Conservation (phyloP, 345 rosid genomes). For the Citrus cavaleriei region DNA sequence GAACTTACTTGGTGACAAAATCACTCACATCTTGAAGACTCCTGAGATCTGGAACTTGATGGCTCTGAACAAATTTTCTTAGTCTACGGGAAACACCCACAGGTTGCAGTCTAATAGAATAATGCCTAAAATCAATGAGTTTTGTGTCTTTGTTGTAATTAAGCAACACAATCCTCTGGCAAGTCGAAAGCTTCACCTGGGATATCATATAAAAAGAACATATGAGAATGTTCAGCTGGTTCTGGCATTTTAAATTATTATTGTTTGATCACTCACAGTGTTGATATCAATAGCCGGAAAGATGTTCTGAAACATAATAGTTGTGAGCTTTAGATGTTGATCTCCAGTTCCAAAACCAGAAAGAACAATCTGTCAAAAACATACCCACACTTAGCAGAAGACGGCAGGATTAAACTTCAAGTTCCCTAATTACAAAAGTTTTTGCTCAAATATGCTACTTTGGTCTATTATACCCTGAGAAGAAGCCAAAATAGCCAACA, state of each 20-base stretch:
- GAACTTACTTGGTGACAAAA: slow-evolving; percentile 77
- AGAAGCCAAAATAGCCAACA: background rate
- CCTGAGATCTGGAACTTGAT: slow-evolving; percentile 89
- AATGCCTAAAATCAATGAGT: slow-evolving; percentile 86
- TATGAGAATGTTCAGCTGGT: slow-evolving; percentile 8
- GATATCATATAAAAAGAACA: slow-evolving; percentile 24
- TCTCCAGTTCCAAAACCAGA: slow-evolving; percentile 89
- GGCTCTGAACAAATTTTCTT: slow-evolving; percentile 89
- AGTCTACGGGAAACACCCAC: slow-evolving; percentile 89
- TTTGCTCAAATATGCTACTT: background rate
- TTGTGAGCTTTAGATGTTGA: slow-evolving; percentile 78
- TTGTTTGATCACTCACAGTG: slow-evolving; percentile 52
- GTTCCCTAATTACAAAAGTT: background rate
- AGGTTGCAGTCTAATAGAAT: slow-evolving; percentile 90
- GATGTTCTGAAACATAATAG: slow-evolving; percentile 93
- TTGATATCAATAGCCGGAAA: slow-evolving; percentile 90
- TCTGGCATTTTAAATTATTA: background rate
- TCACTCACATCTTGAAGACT: slow-evolving; percentile 90
- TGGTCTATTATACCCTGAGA: background rate
- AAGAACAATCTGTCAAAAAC: slow-evolving; percentile 71
- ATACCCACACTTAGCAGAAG: background rate
- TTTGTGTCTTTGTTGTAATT: slow-evolving; percentile 87
- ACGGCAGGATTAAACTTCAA: background rate
- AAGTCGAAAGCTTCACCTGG: slow-evolving; percentile 91
- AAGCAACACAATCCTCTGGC: slow-evolving; percentile 92